Base-by-base conservation (phyloP, 2,329 filamentous ascomycete species). In the Fonsecaea pedrosoi region DNA sequence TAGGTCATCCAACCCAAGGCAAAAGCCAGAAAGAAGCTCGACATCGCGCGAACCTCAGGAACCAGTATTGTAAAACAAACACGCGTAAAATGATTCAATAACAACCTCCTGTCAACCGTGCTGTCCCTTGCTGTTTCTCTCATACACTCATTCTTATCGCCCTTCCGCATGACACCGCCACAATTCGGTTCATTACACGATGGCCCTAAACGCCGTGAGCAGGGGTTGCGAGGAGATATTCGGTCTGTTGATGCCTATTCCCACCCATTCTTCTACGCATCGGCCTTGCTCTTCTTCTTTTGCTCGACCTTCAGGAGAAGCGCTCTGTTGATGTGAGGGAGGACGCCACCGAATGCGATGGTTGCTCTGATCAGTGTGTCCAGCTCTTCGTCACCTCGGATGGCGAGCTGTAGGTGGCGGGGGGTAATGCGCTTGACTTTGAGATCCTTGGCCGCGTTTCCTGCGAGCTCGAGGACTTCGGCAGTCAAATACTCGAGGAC, bases 351-450 rank as follows among this genome's bases (percentile, higher is more conserved):
- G 74, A 96, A 98, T 68, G 95, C 95, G 77, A 99, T 99, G 70
- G 95, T 99, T 65, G 95, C 95, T 75, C 94, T 92, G 79, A 99
- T 98, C 66, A 99, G 86, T 30, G 94, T 98, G 80, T 99, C 95
- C 74, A 99, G 86, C 82, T 99, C 95, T 83, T 99, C 95, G 81
- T 99, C 95, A 77, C 95, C 95, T 77, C 95, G 93, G 78, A 99
- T 99, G 75, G 95, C 95, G 70, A 99, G 91, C 82, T 99, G 95
- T 72, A 99, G 84, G 81, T 99, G 95, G 80, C 95, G 94, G 64
- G 95, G 95, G 12, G 94, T 98, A 82, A 99, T 99, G 82, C 95
- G 95, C 89, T 98, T 99, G 84, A 98, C 95, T 84, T 98, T 99
- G 78, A 98, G 91, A 81, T 99, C 95, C 87, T 98, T 98, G 81